Conservation (phyloP, 768 basidiomycete genomes). For the Xanthoconium stramineum region DNA sequence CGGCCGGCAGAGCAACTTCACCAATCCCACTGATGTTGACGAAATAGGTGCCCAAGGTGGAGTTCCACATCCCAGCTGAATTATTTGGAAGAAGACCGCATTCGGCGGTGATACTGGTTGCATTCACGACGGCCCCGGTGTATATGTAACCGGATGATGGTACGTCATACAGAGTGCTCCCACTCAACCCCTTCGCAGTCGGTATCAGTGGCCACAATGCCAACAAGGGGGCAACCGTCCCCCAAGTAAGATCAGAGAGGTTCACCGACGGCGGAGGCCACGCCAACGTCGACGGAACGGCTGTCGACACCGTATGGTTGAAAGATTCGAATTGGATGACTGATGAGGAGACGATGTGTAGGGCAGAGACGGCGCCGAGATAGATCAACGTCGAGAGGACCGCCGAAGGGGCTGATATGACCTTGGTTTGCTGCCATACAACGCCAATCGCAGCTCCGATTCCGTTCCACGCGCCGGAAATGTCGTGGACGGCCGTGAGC, state of each 20-base stretch:
- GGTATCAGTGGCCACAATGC: neutral
- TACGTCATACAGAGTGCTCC: constrained; percentile 18
- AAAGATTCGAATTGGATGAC: neutral
- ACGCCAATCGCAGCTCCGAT: constrained; percentile 18
- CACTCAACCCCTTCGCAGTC: constrained; percentile 13
- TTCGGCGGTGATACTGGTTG: constrained; percentile 13
- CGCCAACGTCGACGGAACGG: neutral
- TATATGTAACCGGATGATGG: neutral
- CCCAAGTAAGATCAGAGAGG: neutral
- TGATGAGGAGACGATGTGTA: constrained; percentile 14
- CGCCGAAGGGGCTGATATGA: constrained; percentile 2
- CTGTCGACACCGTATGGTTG: neutral
- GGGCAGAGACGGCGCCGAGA: constrained; percentile 5
- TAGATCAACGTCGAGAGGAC: constrained; percentile 1
- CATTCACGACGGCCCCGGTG: constrained; percentile 14
- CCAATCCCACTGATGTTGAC: neutral
- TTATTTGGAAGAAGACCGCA: constrained; percentile 17
- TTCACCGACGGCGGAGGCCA: neutral
- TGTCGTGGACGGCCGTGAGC: constrained; percentile 21
- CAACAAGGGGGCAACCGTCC: neutral
- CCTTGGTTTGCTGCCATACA: constrained; percentile 20
- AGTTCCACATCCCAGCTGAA: neutral
- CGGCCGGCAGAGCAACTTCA: neutral
- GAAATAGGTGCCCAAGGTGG: neutral
- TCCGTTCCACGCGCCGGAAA: constrained; percentile 19